These are phyloP conservation scores for Platismatia glauca DNA, from an alignment of 495 filamentous ascomycete species.

Conservation along the genomic window DNA sequence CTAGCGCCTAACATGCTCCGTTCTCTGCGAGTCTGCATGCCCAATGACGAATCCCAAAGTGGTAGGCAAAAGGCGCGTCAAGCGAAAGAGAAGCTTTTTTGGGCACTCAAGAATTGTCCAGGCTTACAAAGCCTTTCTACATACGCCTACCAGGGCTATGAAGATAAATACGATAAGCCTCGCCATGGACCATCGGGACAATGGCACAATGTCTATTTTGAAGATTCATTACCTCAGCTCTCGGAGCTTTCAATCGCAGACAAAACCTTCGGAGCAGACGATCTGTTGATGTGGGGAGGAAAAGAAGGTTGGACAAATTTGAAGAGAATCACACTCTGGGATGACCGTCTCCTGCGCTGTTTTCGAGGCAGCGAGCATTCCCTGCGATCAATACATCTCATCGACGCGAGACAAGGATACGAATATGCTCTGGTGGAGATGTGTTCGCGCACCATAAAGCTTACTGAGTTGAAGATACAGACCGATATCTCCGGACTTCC, in stretches of 20 bases:
- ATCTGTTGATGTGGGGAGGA: not conserved
- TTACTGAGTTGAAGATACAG: not conserved
- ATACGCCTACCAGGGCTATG: not conserved
- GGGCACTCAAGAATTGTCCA: not conserved
- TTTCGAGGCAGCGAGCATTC: not conserved
- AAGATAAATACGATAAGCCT: too few relatives aligned
- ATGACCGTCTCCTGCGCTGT: not conserved
- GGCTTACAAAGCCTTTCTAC: not conserved
- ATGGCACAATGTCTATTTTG: not conserved
- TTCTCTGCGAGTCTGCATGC: not conserved
- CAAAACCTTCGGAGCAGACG: not conserved
- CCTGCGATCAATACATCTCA: not conserved
- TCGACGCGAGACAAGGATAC: not conserved
- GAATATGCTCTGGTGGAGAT: not conserved
- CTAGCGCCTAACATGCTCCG: not conserved
- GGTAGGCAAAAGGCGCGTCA: too few relatives aligned
- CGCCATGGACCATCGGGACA: not conserved
- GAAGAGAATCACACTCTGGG: not conserved
- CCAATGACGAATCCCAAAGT: not conserved
- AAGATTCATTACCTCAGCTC: not conserved
- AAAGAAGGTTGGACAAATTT: not conserved
- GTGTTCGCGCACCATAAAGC: not conserved
- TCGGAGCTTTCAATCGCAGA: not conserved
- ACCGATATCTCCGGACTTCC: not conserved
- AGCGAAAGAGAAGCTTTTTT: not conserved